These are phyloP conservation scores for Lactarius quietus DNA, from an alignment of 768 basidiomycete species.

Conservation along the genomic window DNA sequence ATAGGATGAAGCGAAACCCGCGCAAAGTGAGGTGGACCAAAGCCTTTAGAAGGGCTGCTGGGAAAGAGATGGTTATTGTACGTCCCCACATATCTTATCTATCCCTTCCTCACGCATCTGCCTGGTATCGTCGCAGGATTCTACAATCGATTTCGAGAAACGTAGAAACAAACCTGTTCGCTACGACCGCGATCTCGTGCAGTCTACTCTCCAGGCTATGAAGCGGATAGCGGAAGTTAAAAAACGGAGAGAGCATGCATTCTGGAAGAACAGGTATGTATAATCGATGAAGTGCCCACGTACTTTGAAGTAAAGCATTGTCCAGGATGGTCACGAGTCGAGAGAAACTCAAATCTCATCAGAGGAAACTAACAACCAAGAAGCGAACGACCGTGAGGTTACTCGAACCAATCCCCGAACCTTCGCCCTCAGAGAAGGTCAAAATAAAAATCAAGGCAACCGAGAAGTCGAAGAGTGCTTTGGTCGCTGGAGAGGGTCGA, in stretches of 20 bases:
- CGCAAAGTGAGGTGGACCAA: slow-evolving; percentile 99
- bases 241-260: slow-evolving; percentile 82
- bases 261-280: slow-evolving; percentile 85
- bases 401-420: slow-evolving; percentile 54
- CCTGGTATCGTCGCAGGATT: slow-evolving; percentile 57
- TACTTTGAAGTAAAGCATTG: neutral
- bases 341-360: slow-evolving; percentile 72
- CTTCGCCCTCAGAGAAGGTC: slow-evolving; percentile 45
- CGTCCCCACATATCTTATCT: slow-evolving; percentile 32
- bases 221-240: slow-evolving; percentile 93
- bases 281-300: neutral
- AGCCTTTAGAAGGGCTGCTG: slow-evolving; percentile 96
- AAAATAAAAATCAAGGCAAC: slow-evolving; percentile 78
- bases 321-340: slow-evolving; percentile 79
- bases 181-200: slow-evolving; percentile 91
- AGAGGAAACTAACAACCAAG: slow-evolving; percentile 58
- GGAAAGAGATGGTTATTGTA: slow-evolving; percentile 99
- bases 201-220: slow-evolving; percentile 95
- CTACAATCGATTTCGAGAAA: slow-evolving; percentile 99
- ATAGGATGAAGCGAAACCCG: slow-evolving; percentile 98
- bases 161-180: slow-evolving; percentile 95
- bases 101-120: slow-evolving; percentile 4
- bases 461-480: slow-evolving; percentile 61
- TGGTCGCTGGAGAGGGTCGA: slow-evolving; percentile 78
- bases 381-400: slow-evolving; percentile 57